phyloP scores from a whole-genome alignment of 23 red algal genomes.

The Gracilaria domingensis region DNA sequence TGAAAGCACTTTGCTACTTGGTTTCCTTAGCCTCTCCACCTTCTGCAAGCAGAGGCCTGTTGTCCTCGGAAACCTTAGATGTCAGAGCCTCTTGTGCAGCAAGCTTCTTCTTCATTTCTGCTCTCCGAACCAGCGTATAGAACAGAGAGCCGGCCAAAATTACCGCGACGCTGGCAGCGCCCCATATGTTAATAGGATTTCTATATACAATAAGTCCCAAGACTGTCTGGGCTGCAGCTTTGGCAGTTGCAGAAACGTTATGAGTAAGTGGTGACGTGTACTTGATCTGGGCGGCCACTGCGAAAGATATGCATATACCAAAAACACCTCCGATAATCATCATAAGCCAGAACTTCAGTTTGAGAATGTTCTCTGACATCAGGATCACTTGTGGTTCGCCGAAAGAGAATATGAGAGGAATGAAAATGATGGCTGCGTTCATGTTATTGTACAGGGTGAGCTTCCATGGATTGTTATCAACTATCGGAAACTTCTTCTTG shows the following conservation, averaged over 20 bases:
- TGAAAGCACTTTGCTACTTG: neutral
- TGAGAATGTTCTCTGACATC: conserved; percentile 56
- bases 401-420: conserved; percentile 82
- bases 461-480: conserved; percentile 99
- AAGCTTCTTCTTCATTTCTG: conserved; percentile 87
- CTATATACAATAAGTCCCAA: conserved; percentile 84
- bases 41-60: conserved; percentile 37
- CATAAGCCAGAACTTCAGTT: conserved; percentile 85
- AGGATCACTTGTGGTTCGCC: conserved; percentile 76
- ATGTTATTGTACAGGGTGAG: conserved; percentile 96
- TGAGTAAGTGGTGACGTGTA: conserved; percentile 97
- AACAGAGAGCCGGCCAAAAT: conserved; percentile 83
- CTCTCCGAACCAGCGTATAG: conserved; percentile 88
- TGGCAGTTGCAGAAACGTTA: conserved; percentile 98
- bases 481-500: conserved; percentile 93
- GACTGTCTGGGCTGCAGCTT: conserved; percentile 95
- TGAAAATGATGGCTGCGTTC: conserved; percentile 90
- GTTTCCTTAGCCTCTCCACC: conserved; percentile 12
- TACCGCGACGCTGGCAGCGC: conserved; percentile 80
- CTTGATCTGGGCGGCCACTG: conserved; percentile 95
- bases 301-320: conserved; percentile 94
- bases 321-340: conserved; percentile 83
- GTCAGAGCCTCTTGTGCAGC: conserved; percentile 55
- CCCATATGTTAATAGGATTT: conserved; percentile 92
- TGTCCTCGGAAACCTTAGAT: conserved; percentile 29